phyloP scores from a whole-genome alignment of 2,329 filamentous ascomycete genomes.

The Phyllachora maydis region DNA sequence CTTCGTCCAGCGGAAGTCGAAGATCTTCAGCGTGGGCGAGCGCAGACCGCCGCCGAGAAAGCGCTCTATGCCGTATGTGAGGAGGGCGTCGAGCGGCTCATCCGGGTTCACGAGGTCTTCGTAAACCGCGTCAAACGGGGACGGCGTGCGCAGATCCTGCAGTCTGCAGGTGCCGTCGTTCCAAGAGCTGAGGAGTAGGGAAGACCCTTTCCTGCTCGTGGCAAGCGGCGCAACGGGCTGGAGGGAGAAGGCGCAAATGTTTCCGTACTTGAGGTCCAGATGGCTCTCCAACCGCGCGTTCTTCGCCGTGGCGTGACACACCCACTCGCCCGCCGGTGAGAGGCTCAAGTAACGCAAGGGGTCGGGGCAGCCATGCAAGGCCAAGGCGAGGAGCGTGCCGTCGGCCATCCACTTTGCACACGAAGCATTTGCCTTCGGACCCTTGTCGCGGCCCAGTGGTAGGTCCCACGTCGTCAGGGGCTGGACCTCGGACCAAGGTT shows the following conservation, averaged over 20 bases:
- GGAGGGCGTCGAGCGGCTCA: constrained; percentile 21
- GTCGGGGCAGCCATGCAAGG: constrained; percentile 17
- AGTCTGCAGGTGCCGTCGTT: constrained; percentile 26
- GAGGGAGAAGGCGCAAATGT: constrained; percentile 17
- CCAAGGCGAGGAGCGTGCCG: constrained; percentile 22
- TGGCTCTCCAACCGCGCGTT: constrained; percentile 8
- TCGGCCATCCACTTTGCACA: constrained; percentile 24
- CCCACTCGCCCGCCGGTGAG: constrained; percentile 22
- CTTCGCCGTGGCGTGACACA: constrained; percentile 14
- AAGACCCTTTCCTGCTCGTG: constrained; percentile 12
- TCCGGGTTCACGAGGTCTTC: constrained; percentile 29
- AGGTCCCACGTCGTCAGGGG: too few relatives aligned
- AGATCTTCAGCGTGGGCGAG: constrained; percentile 22
- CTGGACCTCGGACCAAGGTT: too few relatives aligned
- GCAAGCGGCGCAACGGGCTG: constrained; percentile 17
- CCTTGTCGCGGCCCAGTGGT: too few relatives aligned
- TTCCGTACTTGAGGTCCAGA: constrained; percentile 9
- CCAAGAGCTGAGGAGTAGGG: constrained; percentile 28
- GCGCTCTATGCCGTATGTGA: constrained; percentile 26
- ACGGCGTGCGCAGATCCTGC: constrained; percentile 26
- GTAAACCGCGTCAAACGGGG: constrained; percentile 23
- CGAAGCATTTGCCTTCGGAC: constrained; percentile 6
- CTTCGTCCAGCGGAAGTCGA: constrained; percentile 30
- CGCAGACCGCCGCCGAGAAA: constrained; percentile 27
- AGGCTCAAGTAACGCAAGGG: constrained; percentile 24